Conservation (phyloP, 179 eudicot species). For the Silene coronaria region DNA sequence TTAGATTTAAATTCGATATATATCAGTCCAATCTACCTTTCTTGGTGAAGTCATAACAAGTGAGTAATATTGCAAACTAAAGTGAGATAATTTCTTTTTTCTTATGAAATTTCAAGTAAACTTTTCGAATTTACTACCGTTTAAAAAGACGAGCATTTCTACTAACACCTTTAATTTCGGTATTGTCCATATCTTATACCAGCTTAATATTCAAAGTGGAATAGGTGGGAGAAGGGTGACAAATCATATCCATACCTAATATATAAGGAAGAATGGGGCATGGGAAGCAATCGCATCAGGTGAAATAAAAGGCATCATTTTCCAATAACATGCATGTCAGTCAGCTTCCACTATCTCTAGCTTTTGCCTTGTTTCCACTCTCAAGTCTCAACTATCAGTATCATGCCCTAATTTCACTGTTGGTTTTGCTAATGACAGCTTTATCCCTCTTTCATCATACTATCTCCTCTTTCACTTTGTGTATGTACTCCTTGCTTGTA, state of each 20-base stretch:
- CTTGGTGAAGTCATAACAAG: too few relatives aligned
- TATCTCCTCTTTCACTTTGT: not conserved
- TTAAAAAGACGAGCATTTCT: too few relatives aligned
- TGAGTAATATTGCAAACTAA: too few relatives aligned
- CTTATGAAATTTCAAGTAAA: too few relatives aligned
- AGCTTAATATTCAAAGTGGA: not conserved
- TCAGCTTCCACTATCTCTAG: slow-evolving; percentile 24
- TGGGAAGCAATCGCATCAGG: not conserved
- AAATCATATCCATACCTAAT: slow-evolving; percentile 25
- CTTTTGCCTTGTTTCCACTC: slow-evolving; percentile 12
- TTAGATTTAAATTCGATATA: too few relatives aligned
- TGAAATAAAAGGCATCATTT: slow-evolving; percentile 12
- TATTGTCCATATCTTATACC: too few relatives aligned
- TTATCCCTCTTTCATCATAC: slow-evolving; percentile 4
- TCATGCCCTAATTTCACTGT: slow-evolving; percentile 33
- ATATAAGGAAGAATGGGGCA: not conserved
- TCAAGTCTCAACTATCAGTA: slow-evolving; percentile 10
- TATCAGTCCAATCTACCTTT: too few relatives aligned
- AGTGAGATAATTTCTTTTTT: too few relatives aligned
- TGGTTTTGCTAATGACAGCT: slow-evolving; percentile 4
- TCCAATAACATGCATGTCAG: slow-evolving; percentile 8
- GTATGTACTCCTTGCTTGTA: slow-evolving; percentile 19
- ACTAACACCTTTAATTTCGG: too few relatives aligned
- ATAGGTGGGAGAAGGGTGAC: not conserved
- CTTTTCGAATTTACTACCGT: too few relatives aligned